Evolutionary conservation across 2,329 filamentous ascomycete genomes (phyloP), one percentile per base, ranked within the genome.

Genomic region (Aspergillus eucalypticola): DNA sequence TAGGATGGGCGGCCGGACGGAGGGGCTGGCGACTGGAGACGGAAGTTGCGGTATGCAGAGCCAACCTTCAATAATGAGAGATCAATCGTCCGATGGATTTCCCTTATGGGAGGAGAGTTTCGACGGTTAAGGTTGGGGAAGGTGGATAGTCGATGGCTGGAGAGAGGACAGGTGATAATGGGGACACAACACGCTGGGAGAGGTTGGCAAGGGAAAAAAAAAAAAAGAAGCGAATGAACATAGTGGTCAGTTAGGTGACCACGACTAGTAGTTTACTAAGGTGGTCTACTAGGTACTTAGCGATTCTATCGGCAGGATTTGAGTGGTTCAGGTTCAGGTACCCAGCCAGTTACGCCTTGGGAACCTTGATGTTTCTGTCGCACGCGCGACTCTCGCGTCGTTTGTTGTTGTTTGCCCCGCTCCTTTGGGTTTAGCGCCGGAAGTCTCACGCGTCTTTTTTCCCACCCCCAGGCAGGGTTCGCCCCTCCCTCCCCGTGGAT

Each of bases 341-440:
- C 53, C 58, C 49, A 48, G 53, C 53, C 53, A 55, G 41, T 29
- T 55, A 35, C 32, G 32, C 32, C 32, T 35, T 35, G 10, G 53
- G 39, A 29, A 41, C 63, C 61, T 64, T 41, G 63, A 60, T 64
- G 64, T 66, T 65, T 58, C 60, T 63, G 55, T 59, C 53, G 21
- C 48, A 60, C 65, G 67, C 70, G 68, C 65, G 64, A 66, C 49
- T 35, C 60, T 64, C 70, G 71, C 69, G 68, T 73, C 69, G 65
- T 69, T 69, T 71, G 70, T 72, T 71, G 68, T 71, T 70, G 70
- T 68, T 44, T 60, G 62, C 19, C 59, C 46, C 23, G 23, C 61
- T 44, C 32, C 6, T 54, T 68, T 25, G n/a, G 66, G 69, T 54
- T 66, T 73, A 73, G 71, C 54, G 64, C 64, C 62, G 65, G 61